phyloP scores from a whole-genome alignment of 139 green algal species.

The Edaphochlamys debaryana region DNA sequence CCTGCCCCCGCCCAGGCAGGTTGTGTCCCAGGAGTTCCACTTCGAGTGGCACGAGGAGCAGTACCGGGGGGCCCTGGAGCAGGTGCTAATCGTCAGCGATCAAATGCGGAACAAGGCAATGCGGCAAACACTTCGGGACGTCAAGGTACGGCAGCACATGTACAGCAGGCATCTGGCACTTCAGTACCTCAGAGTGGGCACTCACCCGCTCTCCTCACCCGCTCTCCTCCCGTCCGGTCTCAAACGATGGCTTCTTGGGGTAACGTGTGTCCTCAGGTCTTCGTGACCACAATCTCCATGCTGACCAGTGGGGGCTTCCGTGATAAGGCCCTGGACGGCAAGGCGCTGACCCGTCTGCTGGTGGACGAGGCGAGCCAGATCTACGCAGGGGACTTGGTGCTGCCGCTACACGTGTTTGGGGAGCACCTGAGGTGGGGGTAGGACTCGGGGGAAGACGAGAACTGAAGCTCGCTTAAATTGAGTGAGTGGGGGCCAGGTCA shows the following conservation, averaged over 20 bases:
- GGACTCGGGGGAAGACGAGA: no score
- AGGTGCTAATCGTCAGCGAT: slow-evolving; percentile 18
- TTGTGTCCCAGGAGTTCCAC: slow-evolving; percentile 42
- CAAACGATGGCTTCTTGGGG: no score
- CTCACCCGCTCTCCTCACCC: no score
- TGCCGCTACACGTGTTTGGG: slow-evolving; percentile 17
- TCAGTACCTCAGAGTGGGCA: not conserved
- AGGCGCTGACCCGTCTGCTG: slow-evolving; percentile 5
- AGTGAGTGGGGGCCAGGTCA: no score
- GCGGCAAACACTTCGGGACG: not conserved
- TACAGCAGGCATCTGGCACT: no score
- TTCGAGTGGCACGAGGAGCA: slow-evolving; percentile 42
- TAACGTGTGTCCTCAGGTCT: no score
- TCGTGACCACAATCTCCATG: slow-evolving; percentile 19
- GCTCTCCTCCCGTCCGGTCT: no score
- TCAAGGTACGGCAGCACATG: slow-evolving; percentile 11
- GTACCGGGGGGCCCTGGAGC: slow-evolving; percentile 21
- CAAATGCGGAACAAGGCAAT: not conserved
- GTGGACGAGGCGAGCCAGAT: slow-evolving; percentile 38
- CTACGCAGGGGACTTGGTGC: slow-evolving; percentile 24
- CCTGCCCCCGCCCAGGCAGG: slow-evolving; percentile 8
- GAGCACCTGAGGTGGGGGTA: slow-evolving; percentile 14
- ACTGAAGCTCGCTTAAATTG: no score
- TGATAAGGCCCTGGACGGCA: not conserved
- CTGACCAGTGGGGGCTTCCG: not conserved